These are phyloP conservation scores for Plasmodium gonderi DNA, from an alignment of 169 alveolate genomes.

Conservation along the genomic window DNA sequence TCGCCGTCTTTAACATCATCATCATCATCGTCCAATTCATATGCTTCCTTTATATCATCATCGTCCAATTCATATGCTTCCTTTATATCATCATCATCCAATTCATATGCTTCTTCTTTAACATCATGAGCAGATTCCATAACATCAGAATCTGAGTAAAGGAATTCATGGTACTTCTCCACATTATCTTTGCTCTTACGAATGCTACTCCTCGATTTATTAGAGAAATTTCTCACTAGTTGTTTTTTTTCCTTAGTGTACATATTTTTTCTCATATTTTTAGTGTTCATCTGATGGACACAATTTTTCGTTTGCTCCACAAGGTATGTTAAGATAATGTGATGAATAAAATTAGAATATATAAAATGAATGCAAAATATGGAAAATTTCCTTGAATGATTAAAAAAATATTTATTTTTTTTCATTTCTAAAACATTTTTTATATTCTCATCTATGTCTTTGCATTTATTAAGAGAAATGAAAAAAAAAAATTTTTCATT, in stretches of 20 bases:
- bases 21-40: neutral
- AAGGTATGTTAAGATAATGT: conserved; percentile 19
- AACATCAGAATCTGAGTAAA: too few relatives aligned
- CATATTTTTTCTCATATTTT: neutral
- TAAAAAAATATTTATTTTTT: conserved; percentile 26
- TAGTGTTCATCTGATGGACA: neutral
- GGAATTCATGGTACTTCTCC: too few relatives aligned
- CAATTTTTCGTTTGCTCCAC: conserved; percentile 1
- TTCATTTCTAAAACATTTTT: conserved; percentile 5
- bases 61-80: neutral
- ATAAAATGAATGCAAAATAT: conserved; percentile 37
- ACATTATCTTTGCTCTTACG: too few relatives aligned
- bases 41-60: neutral
- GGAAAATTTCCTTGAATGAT: conserved; percentile 7
- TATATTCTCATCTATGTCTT: conserved; percentile 5
- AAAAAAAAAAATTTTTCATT: conserved; percentile 11
- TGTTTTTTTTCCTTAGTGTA: neutral
- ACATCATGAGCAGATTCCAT: too few relatives aligned
- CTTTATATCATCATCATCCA: neutral
- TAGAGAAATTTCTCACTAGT: neutral
- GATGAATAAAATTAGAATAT: conserved; percentile 47
- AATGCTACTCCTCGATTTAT: too few relatives aligned
- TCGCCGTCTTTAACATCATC: neutral
- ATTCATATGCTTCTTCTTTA: neutral
- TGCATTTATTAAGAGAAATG: neutral